phyloP scores from a whole-genome alignment of 495 filamentous ascomycete genomes.

The Penicillium nucicola region DNA sequence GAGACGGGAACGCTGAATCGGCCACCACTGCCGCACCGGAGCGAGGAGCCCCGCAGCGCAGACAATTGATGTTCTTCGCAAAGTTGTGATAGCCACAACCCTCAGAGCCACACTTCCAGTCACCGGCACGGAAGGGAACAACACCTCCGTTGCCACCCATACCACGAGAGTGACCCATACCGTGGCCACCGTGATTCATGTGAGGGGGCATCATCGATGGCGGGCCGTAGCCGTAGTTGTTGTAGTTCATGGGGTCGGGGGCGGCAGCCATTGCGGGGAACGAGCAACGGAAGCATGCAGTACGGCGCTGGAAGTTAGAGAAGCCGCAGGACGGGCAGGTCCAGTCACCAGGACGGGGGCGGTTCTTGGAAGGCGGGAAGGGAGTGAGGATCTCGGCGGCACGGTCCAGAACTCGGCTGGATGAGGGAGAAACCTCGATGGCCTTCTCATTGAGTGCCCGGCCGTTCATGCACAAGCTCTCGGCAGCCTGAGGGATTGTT shows the following conservation, averaged over 20 bases:
- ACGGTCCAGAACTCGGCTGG: slow-evolving; percentile 90
- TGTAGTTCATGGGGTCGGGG: slow-evolving; percentile 70
- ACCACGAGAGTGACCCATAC: slow-evolving; percentile 66
- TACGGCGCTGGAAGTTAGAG: slow-evolving; percentile 92
- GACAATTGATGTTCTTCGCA: slow-evolving; percentile 96
- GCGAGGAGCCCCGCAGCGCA: slow-evolving; percentile 92
- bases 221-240: slow-evolving; percentile 69
- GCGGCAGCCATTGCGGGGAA: slow-evolving; percentile 86
- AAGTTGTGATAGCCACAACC: slow-evolving; percentile 99
- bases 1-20: slow-evolving; percentile 86
- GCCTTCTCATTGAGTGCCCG: slow-evolving; percentile 97
- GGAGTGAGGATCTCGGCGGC: slow-evolving; percentile 93
- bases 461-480: slow-evolving; percentile 98
- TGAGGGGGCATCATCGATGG: slow-evolving; percentile 81
- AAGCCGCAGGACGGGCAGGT: slow-evolving; percentile 89
- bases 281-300: slow-evolving; percentile 97
- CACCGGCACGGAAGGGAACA: slow-evolving; percentile 94
- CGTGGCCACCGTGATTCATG: slow-evolving; percentile 74
- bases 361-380: slow-evolving; percentile 97
- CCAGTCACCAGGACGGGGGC: slow-evolving; percentile 96
- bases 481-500: slow-evolving; percentile 65
- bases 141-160: slow-evolving; percentile 79
- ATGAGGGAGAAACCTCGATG: slow-evolving; percentile 95
- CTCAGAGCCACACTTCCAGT: slow-evolving; percentile 98
- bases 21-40: slow-evolving; percentile 90